Evolutionary conservation across 345 rosid species (phyloP), one percentile per base, ranked within the genome.

Genomic region (Psidium guajava): DNA sequence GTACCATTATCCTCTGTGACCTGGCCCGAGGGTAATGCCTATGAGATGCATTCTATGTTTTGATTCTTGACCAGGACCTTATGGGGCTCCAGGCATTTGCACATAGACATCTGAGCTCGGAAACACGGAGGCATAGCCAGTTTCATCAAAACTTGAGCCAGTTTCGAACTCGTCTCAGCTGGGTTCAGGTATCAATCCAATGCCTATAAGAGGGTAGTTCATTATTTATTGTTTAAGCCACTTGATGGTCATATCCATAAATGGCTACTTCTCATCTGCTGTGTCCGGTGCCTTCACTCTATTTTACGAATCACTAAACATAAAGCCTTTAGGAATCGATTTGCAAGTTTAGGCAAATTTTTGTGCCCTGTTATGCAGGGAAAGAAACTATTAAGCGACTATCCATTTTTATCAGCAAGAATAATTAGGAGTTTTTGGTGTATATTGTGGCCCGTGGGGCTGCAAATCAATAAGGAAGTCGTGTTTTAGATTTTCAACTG

Each of bases 381-480:
- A 28, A 28, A 61, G 74, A 61, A 61, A 61, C 74, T 28, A 1
- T 11, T 15, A 5, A 15, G 11, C 22, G 74, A 61, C 42, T 61
- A 42, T 28, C 28, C 74, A 28, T 61, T 28, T 61, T 22, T 28
- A 61, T 28, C 22, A 28, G 74, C 74, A 6, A 61, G 74, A 11
- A 15, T 28, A 28, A 15, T 28, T 7, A 61, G 0, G 6, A 1
- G 42, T 0, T 61, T 3, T 28, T 0, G 1, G 74, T 0, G 15
- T 61, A 61, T 15, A 0, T 59, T 15, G 74, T 28, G 1, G 42
- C 42, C 74, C 22, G 0, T 61, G 74, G 74, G 1, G 0, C 15
- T 61, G 74, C 74, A 61, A 28, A 61, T 61, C 74, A 28, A 15
- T 28, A 4, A 28, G 15, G 74, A 61, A 61, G 40, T 61, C 5